Conservation (phyloP, 2,329 filamentous ascomycete genomes). For the Ilyonectria sp. region DNA sequence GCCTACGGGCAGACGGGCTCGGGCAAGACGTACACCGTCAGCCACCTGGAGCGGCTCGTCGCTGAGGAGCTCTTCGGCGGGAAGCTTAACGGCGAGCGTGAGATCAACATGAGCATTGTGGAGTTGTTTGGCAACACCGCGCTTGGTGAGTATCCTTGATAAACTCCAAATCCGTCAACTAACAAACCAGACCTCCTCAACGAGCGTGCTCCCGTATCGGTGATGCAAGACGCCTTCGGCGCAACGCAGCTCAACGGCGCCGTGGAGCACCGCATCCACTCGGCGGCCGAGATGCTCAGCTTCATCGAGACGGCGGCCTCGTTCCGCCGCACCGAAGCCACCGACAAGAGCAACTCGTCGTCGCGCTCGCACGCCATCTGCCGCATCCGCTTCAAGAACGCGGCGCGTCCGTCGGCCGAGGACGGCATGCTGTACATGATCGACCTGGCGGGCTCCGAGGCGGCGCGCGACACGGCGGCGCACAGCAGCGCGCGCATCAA, state of each 20-base stretch:
- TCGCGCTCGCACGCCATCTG: conserved; percentile 66
- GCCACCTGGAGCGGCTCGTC: conserved; percentile 58
- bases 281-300: conserved; percentile 48
- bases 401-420: conserved; percentile 43
- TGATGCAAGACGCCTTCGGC: conserved; percentile 63
- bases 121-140: conserved; percentile 57
- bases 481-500: conserved; percentile 62
- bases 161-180: background rate
- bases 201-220: conserved; percentile 56
- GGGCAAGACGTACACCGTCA: conserved; percentile 64
- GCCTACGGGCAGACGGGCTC: conserved; percentile 66
- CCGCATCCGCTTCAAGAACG: conserved; percentile 60
- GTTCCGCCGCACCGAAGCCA: conserved; percentile 60
- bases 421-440: conserved; percentile 63
- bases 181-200: conserved; percentile 58
- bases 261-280: conserved; percentile 54
- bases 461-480: conserved; percentile 57
- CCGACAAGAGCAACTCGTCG: conserved; percentile 62
- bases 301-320: conserved; percentile 56
- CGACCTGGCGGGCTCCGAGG: conserved; percentile 65
- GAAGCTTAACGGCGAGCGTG: conserved; percentile 44
- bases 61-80: conserved; percentile 53
- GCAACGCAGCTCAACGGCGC: conserved; percentile 61
- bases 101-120: conserved; percentile 56
- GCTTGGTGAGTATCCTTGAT: conserved; percentile 40